A percentile compares a stretch with the other conserved stretches of the same genome.
These are phyloP conservation scores for Amanita molliuscula DNA, from an alignment of 768 basidiomycete genomes.

Conservation along the genomic window DNA sequence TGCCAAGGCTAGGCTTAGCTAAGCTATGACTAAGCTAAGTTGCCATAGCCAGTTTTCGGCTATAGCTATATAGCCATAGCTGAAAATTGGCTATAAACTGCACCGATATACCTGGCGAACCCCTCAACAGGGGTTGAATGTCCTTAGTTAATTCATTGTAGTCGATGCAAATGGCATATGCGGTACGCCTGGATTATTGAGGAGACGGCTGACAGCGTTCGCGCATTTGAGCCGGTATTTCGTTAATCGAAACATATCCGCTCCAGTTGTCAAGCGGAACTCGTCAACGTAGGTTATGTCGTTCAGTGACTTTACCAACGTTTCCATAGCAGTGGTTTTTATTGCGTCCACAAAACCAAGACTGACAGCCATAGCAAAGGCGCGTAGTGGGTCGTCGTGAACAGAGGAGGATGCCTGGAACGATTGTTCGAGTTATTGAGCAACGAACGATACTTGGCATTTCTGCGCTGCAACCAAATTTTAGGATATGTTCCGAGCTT, in stretches of 20 bases:
- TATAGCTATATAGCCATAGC: no score
- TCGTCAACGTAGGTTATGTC: not conserved
- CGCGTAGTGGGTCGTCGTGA: not conserved
- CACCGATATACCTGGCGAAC: not conserved
- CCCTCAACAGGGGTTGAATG: not conserved
- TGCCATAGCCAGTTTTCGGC: no score
- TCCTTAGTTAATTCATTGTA: not conserved
- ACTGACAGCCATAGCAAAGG: not conserved
- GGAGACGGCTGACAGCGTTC: not conserved
- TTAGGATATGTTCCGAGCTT: not conserved
- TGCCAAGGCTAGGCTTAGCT: no score
- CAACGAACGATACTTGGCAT: not conserved
- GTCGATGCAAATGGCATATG: no score
- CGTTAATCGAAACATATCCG: not conserved
- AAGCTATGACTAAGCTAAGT: no score
- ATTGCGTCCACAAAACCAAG: not conserved
- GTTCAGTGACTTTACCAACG: not conserved
- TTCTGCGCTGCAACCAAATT: constrained; percentile 1
- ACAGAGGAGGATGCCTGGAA: not conserved
- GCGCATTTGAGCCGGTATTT: not conserved
- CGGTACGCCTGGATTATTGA: not conserved
- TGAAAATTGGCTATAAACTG: no score
- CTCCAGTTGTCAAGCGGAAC: not conserved
- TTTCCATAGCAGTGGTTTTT: not conserved
- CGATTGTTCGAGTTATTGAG: not conserved